Evolutionary conservation across 768 basidiomycete genomes (phyloP), one percentile per base, ranked within the genome.

Genomic region (Russula olivacea): DNA sequence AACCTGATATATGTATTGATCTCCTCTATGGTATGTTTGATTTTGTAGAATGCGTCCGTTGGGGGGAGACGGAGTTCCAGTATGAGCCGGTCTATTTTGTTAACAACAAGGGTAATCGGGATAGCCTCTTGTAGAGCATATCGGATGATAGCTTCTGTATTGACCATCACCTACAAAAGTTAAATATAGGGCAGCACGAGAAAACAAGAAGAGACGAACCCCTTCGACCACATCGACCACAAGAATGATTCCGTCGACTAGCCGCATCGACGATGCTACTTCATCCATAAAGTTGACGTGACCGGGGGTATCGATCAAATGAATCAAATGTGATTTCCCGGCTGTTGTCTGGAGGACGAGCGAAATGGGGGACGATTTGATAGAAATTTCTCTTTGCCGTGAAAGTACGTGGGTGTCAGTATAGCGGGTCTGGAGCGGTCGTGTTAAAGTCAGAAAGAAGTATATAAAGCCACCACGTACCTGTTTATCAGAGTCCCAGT

Each of bases 251-350:
- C 97, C 97, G 72, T 99, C 97, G 19, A 83, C 87, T 43, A 98
- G 76, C 49, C 97, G 83, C 61, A 95, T 84, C 9, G 91, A 81
- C 8, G 88, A 84, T 2, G 94, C 95, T 23, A 93, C 93, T 75
- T 99, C 97, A 71, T 99, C 97, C n/a, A 95, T 84, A 71, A 99
- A 98, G 75, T 98, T 98, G 63, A 95, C 92, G 70, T 99, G 97
- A 38, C 97, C 97, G 3, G 97, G 97, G 0, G 97, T 98, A 74
- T 99, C 97, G 69, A 99, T 87, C 34, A 98, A 74, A 74, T 99
- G 95, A 57, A 98, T 73, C 23, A 99, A 80, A 74, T 95, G 89
- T 2, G 94, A 97, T 77, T 98, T 98, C 60, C 94, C 93, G 49
- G 81, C 77, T 15, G 92, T 93, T 15, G 84, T 91, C 19, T 85